A percentile compares a stretch with the other conserved stretches of the same genome.
Conservation (phyloP, 257 asterid species). For the Ehretia macrophylla region DNA sequence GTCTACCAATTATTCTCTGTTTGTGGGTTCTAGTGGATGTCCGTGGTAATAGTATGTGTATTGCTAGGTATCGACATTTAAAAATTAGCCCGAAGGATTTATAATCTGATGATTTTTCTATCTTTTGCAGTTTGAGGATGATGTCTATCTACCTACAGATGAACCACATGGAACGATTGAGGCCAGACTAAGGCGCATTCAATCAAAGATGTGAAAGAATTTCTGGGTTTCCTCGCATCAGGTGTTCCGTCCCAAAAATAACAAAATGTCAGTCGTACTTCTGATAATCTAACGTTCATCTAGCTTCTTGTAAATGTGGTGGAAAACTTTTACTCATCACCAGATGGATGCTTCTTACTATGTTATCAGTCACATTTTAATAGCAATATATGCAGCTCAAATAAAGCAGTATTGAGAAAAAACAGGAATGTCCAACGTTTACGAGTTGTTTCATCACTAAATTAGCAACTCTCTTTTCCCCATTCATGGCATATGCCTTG, state of each 20-base stretch:
- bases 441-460: neutral
- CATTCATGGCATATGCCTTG: too few relatives aligned
- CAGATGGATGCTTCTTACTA: too few relatives aligned
- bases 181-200: constrained; percentile 74
- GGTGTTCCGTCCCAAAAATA: neutral
- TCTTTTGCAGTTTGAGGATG: constrained; percentile 72
- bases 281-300: too few relatives aligned
- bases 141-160: constrained; percentile 82
- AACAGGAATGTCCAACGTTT: neutral
- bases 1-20: too few relatives aligned
- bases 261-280: neutral
- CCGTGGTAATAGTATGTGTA: too few relatives aligned
- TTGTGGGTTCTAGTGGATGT: too few relatives aligned
- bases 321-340: too few relatives aligned
- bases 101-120: neutral
- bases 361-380: too few relatives aligned
- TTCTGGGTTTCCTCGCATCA: neutral
- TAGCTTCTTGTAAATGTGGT: too few relatives aligned
- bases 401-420: neutral
- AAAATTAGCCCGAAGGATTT: too few relatives aligned
- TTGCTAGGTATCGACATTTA: too few relatives aligned
- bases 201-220: constrained; percentile 59
- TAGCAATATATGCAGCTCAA: neutral
- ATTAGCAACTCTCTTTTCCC: neutral
- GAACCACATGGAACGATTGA: constrained; percentile 95